Evolutionary conservation across 176 grass and related monocot genomes (phyloP), one percentile per base, ranked within the genome.

Genomic region (Aechmea fasciata): DNA sequence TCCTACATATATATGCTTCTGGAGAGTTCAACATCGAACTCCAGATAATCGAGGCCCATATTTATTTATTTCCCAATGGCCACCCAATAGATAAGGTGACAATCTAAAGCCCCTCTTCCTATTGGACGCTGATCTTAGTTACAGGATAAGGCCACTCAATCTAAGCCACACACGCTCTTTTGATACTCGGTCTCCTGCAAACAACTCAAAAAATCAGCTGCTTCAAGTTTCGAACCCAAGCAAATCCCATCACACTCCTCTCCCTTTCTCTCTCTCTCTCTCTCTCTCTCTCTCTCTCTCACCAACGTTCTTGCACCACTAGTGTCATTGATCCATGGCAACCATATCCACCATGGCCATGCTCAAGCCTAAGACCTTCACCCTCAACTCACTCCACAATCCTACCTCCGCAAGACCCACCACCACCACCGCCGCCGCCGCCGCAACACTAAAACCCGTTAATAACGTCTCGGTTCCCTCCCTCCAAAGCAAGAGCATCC

Each of bases 271-370:
- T 3, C 11, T 51, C 11, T 11, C 72, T n/a, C 12, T 63, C 64
- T 17, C 70, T 41, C 29, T 2, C 25, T 26, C 1, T 1, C 25
- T 26, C 1, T 1, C 25, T 26, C 25, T 26, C 25, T 26, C 1
- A 1, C 25, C 22, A n/a, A n/a, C n/a, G n/a, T 26, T 26, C 25
- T 26, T 26, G 25, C 25, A 26, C 25, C 25, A 15, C 17, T 57
- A 9, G 15, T 4, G 5, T 20, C 20, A 7, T 61, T 7, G 17
- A 20, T 17, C 49, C 66, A 93, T 93, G 90, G 85, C 90, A 68
- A 85, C 87, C 79, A 77, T 85, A 70, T 78, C 90, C 2, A 83
- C 89, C 13, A 93, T 86, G 80, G 68, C 90, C 51, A 64, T 88
- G 80, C 86, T 89, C 33, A 89, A 86, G 69, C 55, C 55, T 10